Percentiles rank a stretch among this genome's conserved stretches.
These are phyloP conservation scores for Trichothecium roseum DNA, from an alignment of 2,329 filamentous ascomycete species.

Conservation along the genomic window DNA sequence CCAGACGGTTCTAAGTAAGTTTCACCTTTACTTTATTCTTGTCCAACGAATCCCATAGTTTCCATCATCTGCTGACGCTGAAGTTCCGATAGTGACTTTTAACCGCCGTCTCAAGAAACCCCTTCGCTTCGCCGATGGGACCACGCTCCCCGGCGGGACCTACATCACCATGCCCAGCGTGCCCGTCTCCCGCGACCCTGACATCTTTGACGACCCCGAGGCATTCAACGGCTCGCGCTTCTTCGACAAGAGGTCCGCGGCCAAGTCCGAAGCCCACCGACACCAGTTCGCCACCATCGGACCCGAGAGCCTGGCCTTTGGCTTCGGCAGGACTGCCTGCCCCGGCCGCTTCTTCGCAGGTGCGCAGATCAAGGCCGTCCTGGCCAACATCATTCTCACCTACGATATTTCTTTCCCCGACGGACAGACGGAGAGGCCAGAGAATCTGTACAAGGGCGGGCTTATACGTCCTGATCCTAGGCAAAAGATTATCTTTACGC, in stretches of 20 bases:
- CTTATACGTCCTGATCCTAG: conserved; percentile 4
- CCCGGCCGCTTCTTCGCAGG: conserved; percentile 35
- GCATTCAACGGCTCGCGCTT: conserved; percentile 32
- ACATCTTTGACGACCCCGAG: conserved; percentile 19
- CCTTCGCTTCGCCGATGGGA: conserved; percentile 23
- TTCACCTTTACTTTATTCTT: background rate
- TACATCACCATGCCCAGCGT: conserved; percentile 22
- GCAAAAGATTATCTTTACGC: conserved; percentile 3
- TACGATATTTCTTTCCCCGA: conserved; percentile 23
- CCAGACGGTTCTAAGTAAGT: conserved; percentile 5
- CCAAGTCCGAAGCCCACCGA: conserved; percentile 17
- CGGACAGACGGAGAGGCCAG: conserved; percentile 1
- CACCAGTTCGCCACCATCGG: conserved; percentile 22
- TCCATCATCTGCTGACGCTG: background rate
- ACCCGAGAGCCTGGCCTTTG: conserved; percentile 29
- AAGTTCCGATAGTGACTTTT: conserved; percentile 17
- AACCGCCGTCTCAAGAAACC: conserved; percentile 25
- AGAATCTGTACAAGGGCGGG: conserved; percentile 5
- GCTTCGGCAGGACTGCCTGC: conserved; percentile 35
- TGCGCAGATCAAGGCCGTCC: conserved; percentile 33
- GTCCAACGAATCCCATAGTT: background rate
- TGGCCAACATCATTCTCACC: conserved; percentile 29
- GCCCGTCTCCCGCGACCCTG: conserved; percentile 21
- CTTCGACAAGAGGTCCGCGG: conserved; percentile 22
- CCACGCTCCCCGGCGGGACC: conserved; percentile 21